Base-by-base conservation (phyloP, 441 rosid species). In the Lepidium campestre region DNA sequence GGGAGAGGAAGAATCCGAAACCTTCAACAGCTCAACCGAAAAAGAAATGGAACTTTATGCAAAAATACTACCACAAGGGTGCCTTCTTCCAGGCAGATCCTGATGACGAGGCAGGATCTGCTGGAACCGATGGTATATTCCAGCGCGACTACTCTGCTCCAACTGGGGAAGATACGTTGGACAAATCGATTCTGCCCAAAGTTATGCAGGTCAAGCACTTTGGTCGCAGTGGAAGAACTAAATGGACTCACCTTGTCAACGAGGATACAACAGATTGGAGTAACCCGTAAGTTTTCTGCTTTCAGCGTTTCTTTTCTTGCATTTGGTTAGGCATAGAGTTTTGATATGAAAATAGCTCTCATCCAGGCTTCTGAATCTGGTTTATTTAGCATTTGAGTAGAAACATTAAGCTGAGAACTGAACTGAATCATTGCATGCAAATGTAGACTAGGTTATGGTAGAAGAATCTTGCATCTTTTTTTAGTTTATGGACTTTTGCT, bases 141-240 rank as follows among this genome's bases (percentile, higher is more conserved):
- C 44, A 23, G 8, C 87, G 94, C 0, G 97, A 93, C 76, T 93
- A 78, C 87, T 93, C 98, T 69, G 82, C 88, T 10, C 98, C 98
- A 3, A 90, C 98, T 9, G 97, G 98, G 27, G 98, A 93, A 57
- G 98, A 93, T 81, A 90, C 71, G 72, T 76, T 92, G 96, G 86
- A 88, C 68, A 88, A 88, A 73, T 79, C 89, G 23, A 92, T 88
- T 49, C 77, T 90, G 68, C 98, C 96, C 0, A 88, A 88, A 76
- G 96, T 93, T 62, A 93, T 93, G 98, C 98, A 93, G 65, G 98
- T 90, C 69, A 90, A 93, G 73, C 90, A 93, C 83, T 93, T 93
- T 75, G 96, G 97, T 74, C 92, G 97, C 6, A 93, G 97, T 72
- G 94, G 98, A 64, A 80, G 93, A 73, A 88, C 97, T 6, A 90